A percentile compares a stretch with the other conserved stretches of the same genome.
Evolutionary conservation across 2,329 filamentous ascomycete genomes (phyloP).

Genomic region (Ophiocordyceps camponoti-leonardi): DNA sequence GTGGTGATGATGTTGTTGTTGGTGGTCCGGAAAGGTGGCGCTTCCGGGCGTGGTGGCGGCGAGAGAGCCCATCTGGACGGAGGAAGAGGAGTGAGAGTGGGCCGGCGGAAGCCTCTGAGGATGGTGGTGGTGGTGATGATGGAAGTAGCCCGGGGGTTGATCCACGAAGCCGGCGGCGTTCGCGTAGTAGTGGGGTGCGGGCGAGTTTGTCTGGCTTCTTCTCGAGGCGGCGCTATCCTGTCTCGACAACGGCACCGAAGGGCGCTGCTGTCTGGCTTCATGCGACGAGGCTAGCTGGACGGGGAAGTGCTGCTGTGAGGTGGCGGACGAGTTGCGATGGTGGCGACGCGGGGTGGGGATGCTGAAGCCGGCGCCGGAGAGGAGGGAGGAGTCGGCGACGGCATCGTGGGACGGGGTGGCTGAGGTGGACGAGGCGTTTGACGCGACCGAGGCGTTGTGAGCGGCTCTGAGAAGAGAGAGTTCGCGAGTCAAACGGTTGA

Average conservation of each 20-base stretch:
- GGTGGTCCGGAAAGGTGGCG: slow-evolving; percentile 9
- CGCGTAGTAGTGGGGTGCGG: background rate
- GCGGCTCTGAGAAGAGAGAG: slow-evolving; percentile 63
- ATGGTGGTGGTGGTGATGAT: slow-evolving; percentile 32
- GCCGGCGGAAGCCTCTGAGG: slow-evolving; percentile 22
- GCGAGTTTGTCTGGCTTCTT: slow-evolving; percentile 24
- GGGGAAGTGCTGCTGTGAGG: slow-evolving; percentile 32
- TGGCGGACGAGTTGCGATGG: slow-evolving; percentile 40
- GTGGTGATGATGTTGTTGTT: too few relatives aligned
- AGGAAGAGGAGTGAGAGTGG: slow-evolving; percentile 3
- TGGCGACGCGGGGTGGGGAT: slow-evolving; percentile 37
- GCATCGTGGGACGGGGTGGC: slow-evolving; percentile 33
- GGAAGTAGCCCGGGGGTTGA: slow-evolving; percentile 25
- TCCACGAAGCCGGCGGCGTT: slow-evolving; percentile 9
- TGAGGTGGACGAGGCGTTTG: slow-evolving; percentile 46
- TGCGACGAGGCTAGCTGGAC: slow-evolving; percentile 18
- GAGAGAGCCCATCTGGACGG: slow-evolving; percentile 17
- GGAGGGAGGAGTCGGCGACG: slow-evolving; percentile 30
- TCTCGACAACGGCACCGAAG: slow-evolving; percentile 28
- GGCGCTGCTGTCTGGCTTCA: slow-evolving; percentile 20
- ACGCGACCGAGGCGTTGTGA: slow-evolving; percentile 48
- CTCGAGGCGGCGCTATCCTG: slow-evolving; percentile 39
- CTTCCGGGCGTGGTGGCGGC: slow-evolving; percentile 24
- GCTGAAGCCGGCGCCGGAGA: slow-evolving; percentile 40
- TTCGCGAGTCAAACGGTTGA: slow-evolving; percentile 83